Base-by-base conservation (phyloP, 768 basidiomycete genomes). In the Tricholoma terreum region DNA sequence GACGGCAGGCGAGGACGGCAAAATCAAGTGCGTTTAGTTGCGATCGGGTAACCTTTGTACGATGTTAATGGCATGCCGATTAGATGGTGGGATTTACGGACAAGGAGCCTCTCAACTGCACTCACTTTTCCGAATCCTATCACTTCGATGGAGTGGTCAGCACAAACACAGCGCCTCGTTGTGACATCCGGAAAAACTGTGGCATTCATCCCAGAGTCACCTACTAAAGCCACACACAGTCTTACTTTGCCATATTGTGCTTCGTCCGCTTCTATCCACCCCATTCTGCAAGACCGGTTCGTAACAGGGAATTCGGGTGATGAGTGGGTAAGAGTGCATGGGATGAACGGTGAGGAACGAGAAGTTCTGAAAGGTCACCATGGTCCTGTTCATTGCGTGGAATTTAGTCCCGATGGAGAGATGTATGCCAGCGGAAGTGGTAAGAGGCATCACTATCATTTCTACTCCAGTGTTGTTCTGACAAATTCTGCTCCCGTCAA, bases 21-120 rank as follows among this genome's bases (percentile, higher is more conserved):
- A 84, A 53, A 82, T 99, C 73, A 92, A 95, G 93, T 96, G 68
- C 64, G 78, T 71, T 8, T 19, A 54, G 27, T 31, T 31, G 46
- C 17, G 6, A 4, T 11, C 15, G 8, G 27, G 22, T n/a, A 15
- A 27, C 24, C 21, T 53, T 27, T 50, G 22, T 55, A 33, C 21
- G 50, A 24, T 35, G 10, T 46, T 12, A 5, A 34, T 12, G 42
- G 19, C n/a, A n/a, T 33, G 45, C 30, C 19, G 5, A 33, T 17
- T 65, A 97, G 94, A 69, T 98, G 94, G 94, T 99, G 96, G 96
- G 96, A 98, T 75, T 76, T 96, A 34, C 82, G 92, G 60, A 89
- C 90, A 31, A 82, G 87, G 52, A 77, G 82, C 58, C 74, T 90
- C 57, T 86, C 86, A 24, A 90, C 86, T 40, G 82, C 79, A 40